Base-by-base conservation (phyloP, 1,139 yeast species). In the Trichomonascaceae sp. region DNA sequence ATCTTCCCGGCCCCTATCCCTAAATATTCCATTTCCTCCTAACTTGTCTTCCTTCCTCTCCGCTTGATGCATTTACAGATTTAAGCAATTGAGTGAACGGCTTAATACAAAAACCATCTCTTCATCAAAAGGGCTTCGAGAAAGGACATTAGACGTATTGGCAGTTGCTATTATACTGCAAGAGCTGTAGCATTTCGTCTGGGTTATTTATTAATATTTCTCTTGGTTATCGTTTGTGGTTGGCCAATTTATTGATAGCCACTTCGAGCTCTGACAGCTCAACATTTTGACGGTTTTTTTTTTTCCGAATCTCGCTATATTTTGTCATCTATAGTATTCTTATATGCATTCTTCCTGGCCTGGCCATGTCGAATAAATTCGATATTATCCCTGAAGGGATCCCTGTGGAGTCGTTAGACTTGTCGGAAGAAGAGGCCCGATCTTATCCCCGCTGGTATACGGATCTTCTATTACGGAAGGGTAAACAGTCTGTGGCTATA, bases 361-460 rank as follows among this genome's bases (percentile, higher is more conserved):
- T 13, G 41, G 41, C 9, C 36, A 48, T 39, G 50, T 39, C 50
- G n/a, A 44, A 48, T 44, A 39, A 22, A 32, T 48, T 39, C 39
- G 22, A 30, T 12, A 19, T 41, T 15, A 43, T 52, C n/a, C 53
- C 53, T 17, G 55, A 52, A n/a, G 52, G 52, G 9, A 43, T 55
- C 43, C 47, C 55, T 15, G 56, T 69, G 20, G 73, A 69, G 54
- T 61, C 64, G 50, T 62, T 70, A 53, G 66, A 69, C 52, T 66
- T 74, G 50, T 67, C 75, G 39, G 67, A 69, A 22, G 74, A 71
- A 6, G 77, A 74, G 62, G 59, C 61, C 56, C 60, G 70, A 50
- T 66, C 75, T 19, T 74, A 73, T 54, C 74, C 77, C 13, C 64
- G 75, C 32, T 74, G 77, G 77, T 74, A 73, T 59, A 71, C 75